phyloP scores from a whole-genome alignment of 177 flowering plant species.

The Vitis hybrid region DNA sequence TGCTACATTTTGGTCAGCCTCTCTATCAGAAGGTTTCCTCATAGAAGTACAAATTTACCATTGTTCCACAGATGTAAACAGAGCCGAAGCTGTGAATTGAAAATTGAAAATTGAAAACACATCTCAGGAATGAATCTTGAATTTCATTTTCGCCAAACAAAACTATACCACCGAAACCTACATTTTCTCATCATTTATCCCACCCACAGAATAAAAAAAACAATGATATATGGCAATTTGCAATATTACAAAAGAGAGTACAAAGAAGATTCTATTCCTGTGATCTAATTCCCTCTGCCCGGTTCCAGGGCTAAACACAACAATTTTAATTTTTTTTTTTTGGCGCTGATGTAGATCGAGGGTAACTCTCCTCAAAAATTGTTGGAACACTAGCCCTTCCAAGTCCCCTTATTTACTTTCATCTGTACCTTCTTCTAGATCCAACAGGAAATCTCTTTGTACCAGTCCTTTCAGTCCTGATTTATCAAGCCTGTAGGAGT shows the following conservation, averaged over 20 bases:
- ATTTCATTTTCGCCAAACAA: constrained; percentile 6
- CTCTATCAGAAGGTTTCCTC: no score
- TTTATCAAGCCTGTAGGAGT: constrained; percentile 22
- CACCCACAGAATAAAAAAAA: not conserved
- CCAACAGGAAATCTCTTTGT: not conserved
- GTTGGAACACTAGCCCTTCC: constrained; percentile 8
- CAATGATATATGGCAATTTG: not conserved
- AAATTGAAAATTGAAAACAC: not conserved
- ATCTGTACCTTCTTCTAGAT: constrained; percentile 6
- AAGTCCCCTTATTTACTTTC: constrained; percentile 13
- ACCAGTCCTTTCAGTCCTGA: not conserved
- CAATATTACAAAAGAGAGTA: constrained; percentile 16
- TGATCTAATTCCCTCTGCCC: not conserved
- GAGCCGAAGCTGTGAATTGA: not conserved
- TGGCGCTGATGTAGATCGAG: not conserved
- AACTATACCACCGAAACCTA: constrained; percentile 12
- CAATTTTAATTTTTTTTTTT: not conserved
- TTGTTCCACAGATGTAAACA: no score
- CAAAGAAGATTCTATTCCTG: not conserved
- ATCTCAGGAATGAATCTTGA: constrained; percentile 1
- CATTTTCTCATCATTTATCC: constrained; percentile 10
- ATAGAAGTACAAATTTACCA: no score
- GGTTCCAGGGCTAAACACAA: not conserved
- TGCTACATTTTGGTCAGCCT: no score
- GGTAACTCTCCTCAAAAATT: not conserved